Evolutionary conservation across 495 filamentous ascomycete species (phyloP), one percentile per base, ranked within the genome.

Genomic region (Staphylotrichum longicolle): DNA sequence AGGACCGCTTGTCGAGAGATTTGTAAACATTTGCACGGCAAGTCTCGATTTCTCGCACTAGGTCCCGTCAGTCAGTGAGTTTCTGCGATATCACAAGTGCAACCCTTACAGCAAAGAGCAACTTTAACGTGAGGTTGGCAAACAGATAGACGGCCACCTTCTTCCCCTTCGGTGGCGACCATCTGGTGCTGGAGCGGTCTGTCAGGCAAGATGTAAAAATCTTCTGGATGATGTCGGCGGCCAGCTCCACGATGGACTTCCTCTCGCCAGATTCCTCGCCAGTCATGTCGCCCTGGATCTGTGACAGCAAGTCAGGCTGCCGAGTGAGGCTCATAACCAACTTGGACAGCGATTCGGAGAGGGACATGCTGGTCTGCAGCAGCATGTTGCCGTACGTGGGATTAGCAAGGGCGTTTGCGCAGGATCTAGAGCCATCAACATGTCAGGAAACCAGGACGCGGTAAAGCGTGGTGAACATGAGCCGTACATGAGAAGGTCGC

Each of bases 131-230:
- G 35, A 96, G 77, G 65, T 98, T 98, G 7, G 93, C 93, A 75
- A 95, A 91, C 7, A 87, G 80, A 68, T 97, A 95, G 47, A 96
- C 93, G 0, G 90, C 93, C 14, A 87, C 77, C 65, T 93, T 90
- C 72, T 91, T 95, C 44, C 93, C 91, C 61, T 90, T 85, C 7
- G 90, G 89, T 65, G 82, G 82, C 4, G 76, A 77, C 61, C 74
- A 77, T 10, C 82, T 70, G 37, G 81, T 83, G 40, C 84, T 83
- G 8, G 84, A 88, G 30, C 91, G 85, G 67, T 97, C 93, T 4
- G 86, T 91, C 44, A 96, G 79, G 65, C 93, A 96, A 42, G 91
- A 91, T 47, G 90, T 95, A 70, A 97, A 96, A 4, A 93, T 90
- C 63, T 91, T 88, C 50, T 93, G 88, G 57, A 98, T 87, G 48